A percentile compares a stretch with the other conserved stretches of the same genome.
Conservation (phyloP, 805 yeast species). For the Nakazawaea ernobii region DNA sequence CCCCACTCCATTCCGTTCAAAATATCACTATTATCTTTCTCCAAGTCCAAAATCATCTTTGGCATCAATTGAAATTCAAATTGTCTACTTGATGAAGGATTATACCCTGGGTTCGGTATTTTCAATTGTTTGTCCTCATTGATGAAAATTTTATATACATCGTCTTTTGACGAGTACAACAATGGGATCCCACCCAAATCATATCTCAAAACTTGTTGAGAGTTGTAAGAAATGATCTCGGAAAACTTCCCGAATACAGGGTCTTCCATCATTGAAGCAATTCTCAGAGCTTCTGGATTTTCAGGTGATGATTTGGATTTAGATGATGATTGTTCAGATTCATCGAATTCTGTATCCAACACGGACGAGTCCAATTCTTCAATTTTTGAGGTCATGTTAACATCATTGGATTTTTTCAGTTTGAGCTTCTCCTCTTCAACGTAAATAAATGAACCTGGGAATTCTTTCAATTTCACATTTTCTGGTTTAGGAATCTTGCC, state of each 20-base stretch:
- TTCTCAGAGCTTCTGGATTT: constrained; percentile 38
- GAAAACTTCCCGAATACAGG: constrained; percentile 75
- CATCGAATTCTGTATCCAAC: constrained; percentile 34
- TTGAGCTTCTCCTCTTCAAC: constrained; percentile 68
- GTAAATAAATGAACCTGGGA: constrained; percentile 62
- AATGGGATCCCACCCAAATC: constrained; percentile 76
- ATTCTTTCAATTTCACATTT: constrained; percentile 35
- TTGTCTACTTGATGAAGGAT: constrained; percentile 53
- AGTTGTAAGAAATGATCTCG: constrained; percentile 70
- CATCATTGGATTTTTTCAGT: constrained; percentile 32
- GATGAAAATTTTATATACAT: constrained; percentile 38
- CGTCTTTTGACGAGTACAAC: constrained; percentile 60
- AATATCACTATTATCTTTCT: constrained; percentile 42
- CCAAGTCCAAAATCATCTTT: constrained; percentile 78
- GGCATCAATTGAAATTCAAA: constrained; percentile 96
- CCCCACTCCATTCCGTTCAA: constrained; percentile 97
- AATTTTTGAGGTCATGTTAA: constrained; percentile 28
- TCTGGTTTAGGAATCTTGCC: constrained; percentile 5
- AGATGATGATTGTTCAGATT: constrained; percentile 23
- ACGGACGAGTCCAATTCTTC: constrained; percentile 45
- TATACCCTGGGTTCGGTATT: constrained; percentile 56
- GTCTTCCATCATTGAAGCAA: constrained; percentile 61
- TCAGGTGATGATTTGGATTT: constrained; percentile 21
- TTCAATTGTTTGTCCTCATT: constrained; percentile 21
- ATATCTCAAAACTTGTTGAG: constrained; percentile 82